These are phyloP conservation scores for Boletus coccyginus DNA, from an alignment of 768 basidiomycete species.

Conservation along the genomic window DNA sequence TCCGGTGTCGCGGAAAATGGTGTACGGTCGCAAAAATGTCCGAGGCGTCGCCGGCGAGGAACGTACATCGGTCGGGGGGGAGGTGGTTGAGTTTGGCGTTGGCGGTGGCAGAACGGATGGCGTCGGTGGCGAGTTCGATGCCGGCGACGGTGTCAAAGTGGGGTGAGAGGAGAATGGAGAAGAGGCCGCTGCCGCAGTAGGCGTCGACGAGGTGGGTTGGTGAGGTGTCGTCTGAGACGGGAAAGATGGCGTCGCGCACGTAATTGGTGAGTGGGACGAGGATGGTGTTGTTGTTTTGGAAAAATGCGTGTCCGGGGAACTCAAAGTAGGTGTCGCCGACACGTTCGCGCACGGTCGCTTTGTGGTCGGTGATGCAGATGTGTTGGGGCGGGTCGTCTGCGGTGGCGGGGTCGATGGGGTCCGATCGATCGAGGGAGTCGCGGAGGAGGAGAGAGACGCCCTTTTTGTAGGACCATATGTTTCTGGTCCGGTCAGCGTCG, in stretches of 20 bases:
- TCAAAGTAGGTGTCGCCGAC: slow-evolving; percentile 83
- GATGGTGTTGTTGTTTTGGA: slow-evolving; percentile 98
- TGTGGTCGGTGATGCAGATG: slow-evolving; percentile 82
- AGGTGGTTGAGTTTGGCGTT: slow-evolving; percentile 68
- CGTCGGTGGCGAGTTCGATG: slow-evolving; percentile 78
- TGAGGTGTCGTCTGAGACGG: slow-evolving; percentile 12
- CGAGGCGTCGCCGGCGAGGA: slow-evolving; percentile 80
- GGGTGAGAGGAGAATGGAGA: slow-evolving; percentile 78
- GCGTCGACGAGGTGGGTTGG: slow-evolving; percentile 93
- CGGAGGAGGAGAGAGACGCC: slow-evolving; percentile 90
- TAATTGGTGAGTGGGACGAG: slow-evolving; percentile 81
- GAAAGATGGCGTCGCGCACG: slow-evolving; percentile 72
- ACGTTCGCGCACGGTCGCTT: slow-evolving; percentile 74
- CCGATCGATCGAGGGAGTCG: slow-evolving; percentile 59
- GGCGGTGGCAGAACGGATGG: slow-evolving; percentile 63
- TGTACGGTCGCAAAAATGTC: slow-evolving; percentile 73
- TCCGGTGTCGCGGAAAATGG: slow-evolving; percentile 54
- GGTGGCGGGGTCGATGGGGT: slow-evolving; percentile 23
- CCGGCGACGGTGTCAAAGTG: slow-evolving; percentile 78
- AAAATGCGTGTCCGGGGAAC: slow-evolving; percentile 86
- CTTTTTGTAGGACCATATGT: slow-evolving; percentile 75
- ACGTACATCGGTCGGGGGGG: slow-evolving; percentile 53
- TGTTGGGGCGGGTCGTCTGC: slow-evolving; percentile 52
- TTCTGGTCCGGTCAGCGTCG: slow-evolving; percentile 43
- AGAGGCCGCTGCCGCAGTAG: slow-evolving; percentile 89